Evolutionary conservation across 1,139 yeast genomes (phyloP).

Genomic region (Yamadazyma mexicana): DNA sequence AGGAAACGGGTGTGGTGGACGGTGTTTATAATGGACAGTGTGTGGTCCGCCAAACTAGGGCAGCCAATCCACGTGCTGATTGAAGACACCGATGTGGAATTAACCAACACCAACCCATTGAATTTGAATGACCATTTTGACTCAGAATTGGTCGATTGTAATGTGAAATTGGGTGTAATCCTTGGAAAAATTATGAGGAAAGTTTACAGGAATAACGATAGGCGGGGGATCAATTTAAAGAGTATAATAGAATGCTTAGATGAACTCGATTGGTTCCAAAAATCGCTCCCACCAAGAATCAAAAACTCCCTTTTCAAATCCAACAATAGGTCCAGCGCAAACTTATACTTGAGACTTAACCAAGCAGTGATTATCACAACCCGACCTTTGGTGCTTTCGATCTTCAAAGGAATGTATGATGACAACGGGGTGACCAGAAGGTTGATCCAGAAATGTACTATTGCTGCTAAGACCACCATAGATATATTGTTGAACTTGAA

Average conservation of each 20-base stretch:
- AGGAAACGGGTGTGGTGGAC: conserved; percentile 17
- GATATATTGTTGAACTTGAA: conserved; percentile 39
- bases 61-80: conserved; percentile 12
- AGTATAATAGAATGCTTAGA: conserved; percentile 13
- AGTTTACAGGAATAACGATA: conserved; percentile 8
- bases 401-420: conserved; percentile 29
- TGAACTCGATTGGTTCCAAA: conserved; percentile 11
- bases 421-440: conserved; percentile 35
- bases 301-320: conserved; percentile 14
- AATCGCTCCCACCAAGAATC: conserved; percentile 9
- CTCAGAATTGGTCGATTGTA: conserved; percentile 7
- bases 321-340: conserved; percentile 32
- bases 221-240: conserved; percentile 10
- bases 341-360: conserved; percentile 44
- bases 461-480: conserved; percentile 28
- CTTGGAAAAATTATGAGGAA: conserved; percentile 11
- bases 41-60: conserved; percentile 15
- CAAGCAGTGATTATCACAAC: conserved; percentile 46
- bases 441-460: conserved; percentile 33
- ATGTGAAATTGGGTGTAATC: conserved; percentile 10
- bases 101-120: conserved; percentile 9
- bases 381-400: conserved; percentile 43
- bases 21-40: conserved; percentile 12
- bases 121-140: conserved; percentile 10
- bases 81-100: conserved; percentile 12